Evolutionary conservation across 2,329 filamentous ascomycete species (phyloP).

Genomic region (Parafenestella ontariensis): DNA sequence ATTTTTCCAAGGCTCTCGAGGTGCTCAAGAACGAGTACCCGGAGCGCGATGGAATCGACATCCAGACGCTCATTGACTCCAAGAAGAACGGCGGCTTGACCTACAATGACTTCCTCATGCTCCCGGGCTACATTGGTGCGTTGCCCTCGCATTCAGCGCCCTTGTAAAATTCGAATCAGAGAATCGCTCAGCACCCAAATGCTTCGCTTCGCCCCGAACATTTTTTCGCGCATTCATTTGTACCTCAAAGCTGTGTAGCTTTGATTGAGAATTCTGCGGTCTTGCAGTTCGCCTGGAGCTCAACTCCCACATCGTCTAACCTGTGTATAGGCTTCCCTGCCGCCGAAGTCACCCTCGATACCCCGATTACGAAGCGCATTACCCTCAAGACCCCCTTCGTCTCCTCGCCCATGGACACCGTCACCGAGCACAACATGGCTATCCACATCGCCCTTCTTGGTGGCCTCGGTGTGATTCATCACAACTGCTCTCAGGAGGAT

Average conservation of each 20-base stretch:
- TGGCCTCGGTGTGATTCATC: constrained; percentile 93
- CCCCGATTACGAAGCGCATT: constrained; percentile 93
- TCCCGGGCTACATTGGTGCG: constrained; percentile 92
- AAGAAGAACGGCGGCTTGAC: constrained; percentile 91
- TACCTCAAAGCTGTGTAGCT: background rate
- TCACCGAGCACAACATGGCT: constrained; percentile 99
- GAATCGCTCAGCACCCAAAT: background rate
- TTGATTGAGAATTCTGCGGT: background rate
- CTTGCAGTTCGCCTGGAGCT: background rate
- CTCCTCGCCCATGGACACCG: constrained; percentile 99
- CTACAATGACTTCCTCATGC: constrained; percentile 97
- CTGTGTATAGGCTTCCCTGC: constrained; percentile 76
- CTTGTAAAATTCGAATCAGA: background rate
- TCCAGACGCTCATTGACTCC: constrained; percentile 87
- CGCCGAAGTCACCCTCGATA: constrained; percentile 85
- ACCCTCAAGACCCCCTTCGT: constrained; percentile 95
- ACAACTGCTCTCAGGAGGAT: constrained; percentile 97
- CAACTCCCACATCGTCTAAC: constrained; percentile 5
- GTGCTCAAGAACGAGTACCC: constrained; percentile 79
- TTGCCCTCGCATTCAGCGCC: constrained; percentile 13
- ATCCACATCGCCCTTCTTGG: constrained; percentile 94
- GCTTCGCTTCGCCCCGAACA: background rate
- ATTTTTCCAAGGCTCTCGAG: constrained; percentile 78
- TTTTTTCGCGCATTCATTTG: background rate
- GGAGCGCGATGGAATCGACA: constrained; percentile 82